phyloP scores from a whole-genome alignment of 2,329 filamentous ascomycete genomes.

The Fusarium protoensiforme region DNA sequence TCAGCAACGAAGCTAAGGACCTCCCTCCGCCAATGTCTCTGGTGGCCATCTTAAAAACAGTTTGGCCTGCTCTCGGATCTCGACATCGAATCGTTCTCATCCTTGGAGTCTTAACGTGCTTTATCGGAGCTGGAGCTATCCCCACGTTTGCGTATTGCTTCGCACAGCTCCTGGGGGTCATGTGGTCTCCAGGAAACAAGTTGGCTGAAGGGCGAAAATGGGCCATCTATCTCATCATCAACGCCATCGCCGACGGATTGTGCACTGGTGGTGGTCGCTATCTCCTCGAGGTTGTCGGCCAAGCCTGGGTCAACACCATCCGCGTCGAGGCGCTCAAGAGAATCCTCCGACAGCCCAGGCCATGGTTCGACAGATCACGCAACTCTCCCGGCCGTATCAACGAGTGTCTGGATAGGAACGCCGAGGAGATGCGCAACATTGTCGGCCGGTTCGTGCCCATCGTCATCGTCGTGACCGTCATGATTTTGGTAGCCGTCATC shows the following conservation, averaged over 20 bases:
- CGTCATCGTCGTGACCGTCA: slow-evolving; percentile 72
- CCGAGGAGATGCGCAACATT: slow-evolving; percentile 88
- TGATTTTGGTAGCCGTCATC: slow-evolving; percentile 74
- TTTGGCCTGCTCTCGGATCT: slow-evolving; percentile 73
- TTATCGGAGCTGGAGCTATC: slow-evolving; percentile 73
- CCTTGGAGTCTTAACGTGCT: slow-evolving; percentile 68
- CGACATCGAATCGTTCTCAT: slow-evolving; percentile 66
- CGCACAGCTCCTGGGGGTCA: slow-evolving; percentile 76
- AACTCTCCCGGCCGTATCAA: slow-evolving; percentile 74
- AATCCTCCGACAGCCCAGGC: slow-evolving; percentile 79
- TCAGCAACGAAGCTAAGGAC: neutral
- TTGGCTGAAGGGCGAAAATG: slow-evolving; percentile 68
- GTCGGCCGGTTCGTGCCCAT: slow-evolving; percentile 82
- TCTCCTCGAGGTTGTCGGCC: slow-evolving; percentile 76
- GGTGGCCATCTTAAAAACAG: slow-evolving; percentile 57
- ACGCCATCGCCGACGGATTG: slow-evolving; percentile 74
- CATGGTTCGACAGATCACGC: slow-evolving; percentile 79
- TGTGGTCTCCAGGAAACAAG: slow-evolving; percentile 67
- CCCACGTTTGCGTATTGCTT: slow-evolving; percentile 83
- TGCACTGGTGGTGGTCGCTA: slow-evolving; percentile 76
- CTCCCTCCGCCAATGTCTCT: slow-evolving; percentile 30
- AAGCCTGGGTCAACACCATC: slow-evolving; percentile 80
- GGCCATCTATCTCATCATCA: slow-evolving; percentile 74
- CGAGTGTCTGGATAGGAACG: slow-evolving; percentile 81
- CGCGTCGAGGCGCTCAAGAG: slow-evolving; percentile 74